Base-by-base conservation (phyloP, 2,329 filamentous ascomycete species). In the Paraphoma chrysanthemicola region DNA sequence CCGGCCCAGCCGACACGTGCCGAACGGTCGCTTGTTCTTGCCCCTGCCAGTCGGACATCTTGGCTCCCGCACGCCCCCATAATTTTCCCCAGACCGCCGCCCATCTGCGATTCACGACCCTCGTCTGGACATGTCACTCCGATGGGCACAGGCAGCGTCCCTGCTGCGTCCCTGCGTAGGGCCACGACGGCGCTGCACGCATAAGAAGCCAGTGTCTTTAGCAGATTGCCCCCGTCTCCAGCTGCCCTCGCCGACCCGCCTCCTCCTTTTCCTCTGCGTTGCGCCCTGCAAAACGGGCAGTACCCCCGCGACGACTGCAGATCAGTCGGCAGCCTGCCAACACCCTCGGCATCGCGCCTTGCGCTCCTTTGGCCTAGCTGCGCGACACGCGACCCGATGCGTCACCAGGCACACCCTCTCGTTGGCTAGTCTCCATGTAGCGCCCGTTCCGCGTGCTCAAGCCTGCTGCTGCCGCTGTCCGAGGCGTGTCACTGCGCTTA, bases 1-100 rank as follows among this genome's bases (percentile, higher is more conserved):
- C 9, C 33, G 10, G 28, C 18, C 47, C 36, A 43, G 33, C 47
- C 47, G 47, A 49, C 48, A 11, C 48, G 47, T 50, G 48, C 48
- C 48, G 39, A 44, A 29, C 43, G 41, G n/a, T 36, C 33, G 33
- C 33, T 36, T 36, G 33, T 14, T 36, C 33, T 14, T 36, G 9
- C 23, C 33, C 33, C 33, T 36, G 33, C 14, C 33, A 36, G 10
- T 36, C 23, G 23, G 23, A 23, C 23, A 23, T 23, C 23, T 23
- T 23, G 23, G 23, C 23, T 23, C 23, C 23, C 23, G 23, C 23
- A 23, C 23, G 23, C 31, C 48, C 48, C 48, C 48, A 51, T 43
- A 51, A 17, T 17, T 38, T 48, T 42, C 36, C 48, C 48, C 48
- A 50, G 48, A 31, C 38, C 4, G 11, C 1, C 8, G 17, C 23